A percentile compares a stretch with the other conserved stretches of the same genome.
phyloP scores from a whole-genome alignment of 495 filamentous ascomycete species.

The Xylaria flabelliformis region DNA sequence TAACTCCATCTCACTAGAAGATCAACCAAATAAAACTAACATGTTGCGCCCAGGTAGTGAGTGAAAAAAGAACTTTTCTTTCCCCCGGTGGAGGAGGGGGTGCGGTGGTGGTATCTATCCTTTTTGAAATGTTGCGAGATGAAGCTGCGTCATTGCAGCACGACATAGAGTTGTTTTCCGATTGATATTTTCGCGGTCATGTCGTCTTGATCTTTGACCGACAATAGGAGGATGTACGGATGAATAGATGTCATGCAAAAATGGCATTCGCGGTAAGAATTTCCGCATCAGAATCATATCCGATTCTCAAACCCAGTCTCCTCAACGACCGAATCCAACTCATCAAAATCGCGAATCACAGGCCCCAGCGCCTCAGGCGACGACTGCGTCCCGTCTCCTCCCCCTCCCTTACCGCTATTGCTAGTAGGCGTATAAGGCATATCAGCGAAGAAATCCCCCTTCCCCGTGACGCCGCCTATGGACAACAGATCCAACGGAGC shows the following conservation, averaged over 20 bases:
- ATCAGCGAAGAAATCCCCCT: conserved; percentile 19
- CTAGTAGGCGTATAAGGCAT: conserved; percentile 28
- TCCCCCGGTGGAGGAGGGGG: not conserved
- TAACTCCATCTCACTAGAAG: not conserved
- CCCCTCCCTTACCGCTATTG: conserved; percentile 20
- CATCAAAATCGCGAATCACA: conserved; percentile 54
- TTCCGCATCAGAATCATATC: conserved; percentile 5
- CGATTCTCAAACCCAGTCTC: conserved; percentile 25
- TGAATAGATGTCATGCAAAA: no score
- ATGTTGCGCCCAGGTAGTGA: not conserved
- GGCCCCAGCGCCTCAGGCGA: conserved; percentile 41
- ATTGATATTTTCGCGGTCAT: no score
- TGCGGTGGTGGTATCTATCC: not conserved
- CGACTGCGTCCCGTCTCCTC: conserved; percentile 25
- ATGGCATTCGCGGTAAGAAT: no score
- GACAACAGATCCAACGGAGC: conserved; percentile 33
- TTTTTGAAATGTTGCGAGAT: not conserved
- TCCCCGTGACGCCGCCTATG: conserved; percentile 23
- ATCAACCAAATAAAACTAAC: not conserved
- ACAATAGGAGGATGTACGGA: no score
- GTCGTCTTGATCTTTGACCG: no score
- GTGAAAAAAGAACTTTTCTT: not conserved
- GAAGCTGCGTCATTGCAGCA: not conserved
- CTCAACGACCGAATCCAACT: conserved; percentile 43
- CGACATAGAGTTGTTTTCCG: not conserved